Percentiles rank a stretch among this genome's conserved stretches.
These are phyloP conservation scores for Escallonia herrerae DNA, from an alignment of 129 eudicot species.

Conservation along the genomic window DNA sequence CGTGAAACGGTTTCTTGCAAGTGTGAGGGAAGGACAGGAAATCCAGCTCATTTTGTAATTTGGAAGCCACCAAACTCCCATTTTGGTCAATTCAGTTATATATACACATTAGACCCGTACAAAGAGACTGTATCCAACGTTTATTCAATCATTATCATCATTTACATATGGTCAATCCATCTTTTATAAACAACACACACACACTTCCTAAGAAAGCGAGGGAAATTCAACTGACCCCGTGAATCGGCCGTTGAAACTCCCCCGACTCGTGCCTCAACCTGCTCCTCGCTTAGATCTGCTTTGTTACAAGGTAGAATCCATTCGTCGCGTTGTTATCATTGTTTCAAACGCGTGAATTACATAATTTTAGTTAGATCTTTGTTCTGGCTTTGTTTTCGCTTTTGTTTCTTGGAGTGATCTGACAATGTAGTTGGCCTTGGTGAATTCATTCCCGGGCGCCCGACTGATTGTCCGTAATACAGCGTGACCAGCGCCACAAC, in stretches of 20 bases:
- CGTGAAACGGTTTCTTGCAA: background rate
- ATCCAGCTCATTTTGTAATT: background rate
- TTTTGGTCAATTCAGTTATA: background rate
- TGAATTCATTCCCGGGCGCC: too few species aligned
- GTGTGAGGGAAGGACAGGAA: background rate
- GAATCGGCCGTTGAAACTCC: background rate
- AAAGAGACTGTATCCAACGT: too few species aligned
- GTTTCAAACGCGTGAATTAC: too few species aligned
- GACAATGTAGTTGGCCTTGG: too few species aligned
- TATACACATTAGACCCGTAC: background rate
- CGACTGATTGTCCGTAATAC: too few species aligned
- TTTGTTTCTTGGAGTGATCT: too few species aligned
- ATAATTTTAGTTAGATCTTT: too few species aligned
- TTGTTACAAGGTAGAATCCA: background rate
- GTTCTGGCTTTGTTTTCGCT: too few species aligned
- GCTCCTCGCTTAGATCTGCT: background rate
- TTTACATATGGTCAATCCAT: background rate
- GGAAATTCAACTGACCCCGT: background rate
- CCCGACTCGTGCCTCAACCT: background rate
- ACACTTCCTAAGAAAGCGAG: slow-evolving; percentile 3
- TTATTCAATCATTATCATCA: too few species aligned
- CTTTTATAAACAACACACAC: background rate
- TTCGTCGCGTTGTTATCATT: too few species aligned
- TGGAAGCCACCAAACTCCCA: background rate
- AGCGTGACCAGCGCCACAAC: too few species aligned